phyloP scores from a whole-genome alignment of 2,329 filamentous ascomycete species.

The Blumeriella jaapii region DNA sequence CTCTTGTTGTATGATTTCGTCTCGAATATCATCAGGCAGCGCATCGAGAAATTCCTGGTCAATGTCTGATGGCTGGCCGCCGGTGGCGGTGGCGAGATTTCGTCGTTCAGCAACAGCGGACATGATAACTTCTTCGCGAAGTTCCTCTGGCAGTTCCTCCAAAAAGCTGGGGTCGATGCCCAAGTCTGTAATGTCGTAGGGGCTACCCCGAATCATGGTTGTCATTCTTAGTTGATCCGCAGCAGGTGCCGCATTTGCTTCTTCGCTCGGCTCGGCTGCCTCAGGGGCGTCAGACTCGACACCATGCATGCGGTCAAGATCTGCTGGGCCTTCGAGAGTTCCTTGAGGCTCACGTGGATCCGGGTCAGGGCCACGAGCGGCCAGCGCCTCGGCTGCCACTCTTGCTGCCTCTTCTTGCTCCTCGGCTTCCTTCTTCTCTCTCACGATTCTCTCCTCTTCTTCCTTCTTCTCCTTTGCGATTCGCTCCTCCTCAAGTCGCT shows the following conservation, averaged over 20 bases:
- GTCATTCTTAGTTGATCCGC: constrained; percentile 52
- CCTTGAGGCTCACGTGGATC: constrained; percentile 32
- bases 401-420: constrained; percentile 52
- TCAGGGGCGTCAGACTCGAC: constrained; percentile 43
- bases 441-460: constrained; percentile 53
- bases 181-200: constrained; percentile 86
- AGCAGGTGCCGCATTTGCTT: constrained; percentile 32
- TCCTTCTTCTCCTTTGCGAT: constrained; percentile 60
- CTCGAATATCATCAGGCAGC: constrained; percentile 76
- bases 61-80: constrained; percentile 70
- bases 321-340: constrained; percentile 15
- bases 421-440: constrained; percentile 59
- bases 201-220: constrained; percentile 74
- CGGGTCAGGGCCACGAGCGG: constrained; percentile 35
- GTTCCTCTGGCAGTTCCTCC: constrained; percentile 92
- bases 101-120: constrained; percentile 76
- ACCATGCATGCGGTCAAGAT: constrained; percentile 54
- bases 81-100: constrained; percentile 58
- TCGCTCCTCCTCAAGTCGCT: constrained; percentile 53
- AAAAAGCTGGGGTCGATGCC: constrained; percentile 93
- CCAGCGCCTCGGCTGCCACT: constrained; percentile 39
- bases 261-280: constrained; percentile 23
- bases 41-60: constrained; percentile 92
- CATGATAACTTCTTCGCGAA: constrained; percentile 91
- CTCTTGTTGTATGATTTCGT: constrained; percentile 86